These are phyloP conservation scores for Waitea zeae DNA, from an alignment of 1,284 basidiomycete genomes.

Conservation along the genomic window DNA sequence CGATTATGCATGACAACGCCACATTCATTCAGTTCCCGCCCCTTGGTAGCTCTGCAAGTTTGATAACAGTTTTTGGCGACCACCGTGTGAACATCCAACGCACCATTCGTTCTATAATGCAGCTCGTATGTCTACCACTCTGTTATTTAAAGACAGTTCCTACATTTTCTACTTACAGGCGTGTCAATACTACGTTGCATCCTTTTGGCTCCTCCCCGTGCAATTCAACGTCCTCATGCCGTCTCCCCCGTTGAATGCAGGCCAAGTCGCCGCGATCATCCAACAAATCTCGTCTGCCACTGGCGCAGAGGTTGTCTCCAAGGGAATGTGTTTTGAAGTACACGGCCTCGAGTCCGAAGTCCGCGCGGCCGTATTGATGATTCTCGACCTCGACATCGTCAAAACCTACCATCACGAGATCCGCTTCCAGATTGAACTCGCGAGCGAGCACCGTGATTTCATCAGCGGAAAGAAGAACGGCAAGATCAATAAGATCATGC, in stretches of 20 bases:
- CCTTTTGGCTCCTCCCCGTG: constrained; percentile 88
- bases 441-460: constrained; percentile 96
- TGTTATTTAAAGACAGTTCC: too few species aligned
- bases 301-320: constrained; percentile 92
- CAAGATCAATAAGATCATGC: constrained; percentile 98
- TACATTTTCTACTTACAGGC: too few species aligned
- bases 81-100: constrained; percentile 90
- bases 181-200: constrained; percentile 91
- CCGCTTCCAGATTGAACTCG: constrained; percentile 95
- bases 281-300: constrained; percentile 78
- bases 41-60: constrained; percentile 78
- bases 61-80: constrained; percentile 91
- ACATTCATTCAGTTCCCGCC: constrained; percentile 91
- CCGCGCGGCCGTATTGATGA: constrained; percentile 68
- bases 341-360: constrained; percentile 94
- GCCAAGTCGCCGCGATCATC: constrained; percentile 72
- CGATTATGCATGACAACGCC: constrained; percentile 91
- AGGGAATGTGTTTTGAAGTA: constrained; percentile 94
- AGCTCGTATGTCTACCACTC: constrained; percentile 44
- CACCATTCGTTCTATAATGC: constrained; percentile 91
- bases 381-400: constrained; percentile 82
- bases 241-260: constrained; percentile 65
- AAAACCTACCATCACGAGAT: constrained; percentile 95
- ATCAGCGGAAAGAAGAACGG: constrained; percentile 98
- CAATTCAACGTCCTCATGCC: constrained; percentile 87